These are phyloP conservation scores for Debaryomyces coudertii DNA, from an alignment of 1,139 yeast species.

Conservation along the genomic window DNA sequence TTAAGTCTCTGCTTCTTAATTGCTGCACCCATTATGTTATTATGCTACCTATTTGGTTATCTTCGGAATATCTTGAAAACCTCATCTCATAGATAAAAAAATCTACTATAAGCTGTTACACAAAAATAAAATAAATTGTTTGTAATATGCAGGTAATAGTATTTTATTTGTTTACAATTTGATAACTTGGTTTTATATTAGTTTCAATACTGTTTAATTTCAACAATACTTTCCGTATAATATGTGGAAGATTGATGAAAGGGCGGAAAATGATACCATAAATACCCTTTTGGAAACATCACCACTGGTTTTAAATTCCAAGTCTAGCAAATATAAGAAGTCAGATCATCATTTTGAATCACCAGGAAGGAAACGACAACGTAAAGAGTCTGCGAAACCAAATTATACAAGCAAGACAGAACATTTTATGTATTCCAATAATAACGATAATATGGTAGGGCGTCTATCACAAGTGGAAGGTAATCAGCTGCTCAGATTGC, in stretches of 20 bases:
- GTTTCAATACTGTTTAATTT: constrained; percentile 1
- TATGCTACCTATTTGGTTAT: not conserved
- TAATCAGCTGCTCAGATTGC: constrained; percentile 14
- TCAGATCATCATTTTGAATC: not conserved
- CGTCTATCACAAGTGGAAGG: constrained; percentile 16
- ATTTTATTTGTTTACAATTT: constrained; percentile 5
- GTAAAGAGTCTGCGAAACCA: not conserved
- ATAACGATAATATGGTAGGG: constrained; percentile 7
- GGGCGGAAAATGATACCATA: not conserved
- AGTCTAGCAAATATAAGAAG: not conserved
- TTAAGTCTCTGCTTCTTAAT: constrained; percentile 24
- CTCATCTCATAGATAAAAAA: constrained; percentile 9
- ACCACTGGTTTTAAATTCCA: not conserved
- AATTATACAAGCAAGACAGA: not conserved
- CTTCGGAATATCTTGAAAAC: not conserved
- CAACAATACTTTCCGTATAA: not conserved
- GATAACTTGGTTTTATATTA: constrained; percentile 4
- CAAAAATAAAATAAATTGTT: not conserved
- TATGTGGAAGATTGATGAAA: not conserved
- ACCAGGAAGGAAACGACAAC: constrained; percentile 5
- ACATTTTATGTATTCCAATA: not conserved
- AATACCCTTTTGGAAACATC: not conserved
- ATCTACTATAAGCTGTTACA: not conserved
- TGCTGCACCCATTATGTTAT: constrained; percentile 19
- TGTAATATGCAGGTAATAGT: not conserved